A percentile compares a stretch with the other conserved stretches of the same genome.
Conservation (phyloP, 352 stramenopile genomes). For the Aphanomyces astaci region DNA sequence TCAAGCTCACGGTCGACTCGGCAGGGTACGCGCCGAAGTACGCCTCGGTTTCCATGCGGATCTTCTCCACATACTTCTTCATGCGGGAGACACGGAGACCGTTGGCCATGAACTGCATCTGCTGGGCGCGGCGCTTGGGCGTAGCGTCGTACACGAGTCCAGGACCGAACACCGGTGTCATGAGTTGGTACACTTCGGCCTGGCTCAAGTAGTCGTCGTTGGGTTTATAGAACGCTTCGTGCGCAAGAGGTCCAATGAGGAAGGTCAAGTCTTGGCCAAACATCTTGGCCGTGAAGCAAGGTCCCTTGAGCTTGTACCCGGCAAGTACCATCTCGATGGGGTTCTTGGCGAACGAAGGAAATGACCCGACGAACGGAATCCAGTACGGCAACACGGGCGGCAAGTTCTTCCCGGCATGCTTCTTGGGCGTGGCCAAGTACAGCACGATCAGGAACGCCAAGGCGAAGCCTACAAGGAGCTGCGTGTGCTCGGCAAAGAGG, state of each 20-base stretch:
- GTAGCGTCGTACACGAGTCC: conserved; percentile 76
- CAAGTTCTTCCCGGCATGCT: conserved; percentile 27
- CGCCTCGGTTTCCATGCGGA: conserved; percentile 76
- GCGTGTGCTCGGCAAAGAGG: conserved; percentile 15
- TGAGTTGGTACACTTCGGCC: conserved; percentile 88
- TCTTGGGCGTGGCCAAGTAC: conserved; percentile 16
- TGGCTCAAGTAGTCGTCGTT: conserved; percentile 85
- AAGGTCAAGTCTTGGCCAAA: conserved; percentile 87
- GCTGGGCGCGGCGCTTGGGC: conserved; percentile 78
- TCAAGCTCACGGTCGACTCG: conserved; percentile 72
- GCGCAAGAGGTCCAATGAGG: conserved; percentile 82
- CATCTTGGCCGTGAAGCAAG: conserved; percentile 79
- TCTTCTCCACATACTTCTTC: conserved; percentile 87
- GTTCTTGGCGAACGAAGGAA: conserved; percentile 71
- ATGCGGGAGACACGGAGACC: conserved; percentile 67
- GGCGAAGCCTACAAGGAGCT: conserved; percentile 8
- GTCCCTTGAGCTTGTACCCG: conserved; percentile 67
- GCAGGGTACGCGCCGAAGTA: conserved; percentile 54
- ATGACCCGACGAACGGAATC: conserved; percentile 64
- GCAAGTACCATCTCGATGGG: conserved; percentile 76
- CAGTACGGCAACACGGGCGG: conserved; percentile 48
- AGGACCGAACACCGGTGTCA: conserved; percentile 88
- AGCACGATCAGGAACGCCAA: conserved; percentile 3
- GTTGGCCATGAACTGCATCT: conserved; percentile 88
- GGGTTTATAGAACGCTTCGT: conserved; percentile 87